Evolutionary conservation across 164 flowering plant species (phyloP), one percentile per base, ranked within the genome.

Genomic region (Paratinospora sagittata): DNA sequence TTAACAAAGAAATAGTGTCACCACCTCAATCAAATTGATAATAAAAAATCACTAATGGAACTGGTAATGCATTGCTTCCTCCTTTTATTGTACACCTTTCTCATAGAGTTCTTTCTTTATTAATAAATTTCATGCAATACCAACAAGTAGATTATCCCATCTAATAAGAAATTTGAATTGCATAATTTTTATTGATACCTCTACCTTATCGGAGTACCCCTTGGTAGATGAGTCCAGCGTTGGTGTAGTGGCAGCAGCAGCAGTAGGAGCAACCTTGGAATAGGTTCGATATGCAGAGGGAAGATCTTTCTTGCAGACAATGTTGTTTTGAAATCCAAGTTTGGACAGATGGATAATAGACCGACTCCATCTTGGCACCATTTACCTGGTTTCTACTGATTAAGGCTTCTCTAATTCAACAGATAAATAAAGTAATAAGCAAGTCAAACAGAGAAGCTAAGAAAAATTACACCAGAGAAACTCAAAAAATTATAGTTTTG

Each of bases 331-430:
- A 52, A 52, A 52, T 16, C 60, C 23, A 52, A 52, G 60, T 52
- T 19, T 52, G 60, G 60, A 52, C 17, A 52, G 60, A 52, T 52
- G 60, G n/a, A 52, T 52, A 16, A 52, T 17, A 2, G 60, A 52
- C 23, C 60, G 60, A 52, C 60, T 52, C 60, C 60, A 52, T 52
- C 60, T 52, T 52, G 21, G 60, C 60, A 52, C 60, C 60, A 52
- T 52, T 52, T 52, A 52, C 4, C 60, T 17, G 5, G 60, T 52
- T 52, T 52, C 17, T 52, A 52, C 21, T 17, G 60, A 49, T 49
- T 19, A 6, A 30, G 60, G 60, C n/a, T 52, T 16, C 23, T 49
- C 60, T n/a, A 19, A 52, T n/a, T 17, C 14, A 52, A 52, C 60
- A 16, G 60, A 52, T 52, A 17, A 52, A 8, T 8, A 41, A 41